Evolutionary conservation across 2,329 filamentous ascomycete genomes (phyloP), one percentile per base, ranked within the genome.

Genomic region (Cercospora citrullina): DNA sequence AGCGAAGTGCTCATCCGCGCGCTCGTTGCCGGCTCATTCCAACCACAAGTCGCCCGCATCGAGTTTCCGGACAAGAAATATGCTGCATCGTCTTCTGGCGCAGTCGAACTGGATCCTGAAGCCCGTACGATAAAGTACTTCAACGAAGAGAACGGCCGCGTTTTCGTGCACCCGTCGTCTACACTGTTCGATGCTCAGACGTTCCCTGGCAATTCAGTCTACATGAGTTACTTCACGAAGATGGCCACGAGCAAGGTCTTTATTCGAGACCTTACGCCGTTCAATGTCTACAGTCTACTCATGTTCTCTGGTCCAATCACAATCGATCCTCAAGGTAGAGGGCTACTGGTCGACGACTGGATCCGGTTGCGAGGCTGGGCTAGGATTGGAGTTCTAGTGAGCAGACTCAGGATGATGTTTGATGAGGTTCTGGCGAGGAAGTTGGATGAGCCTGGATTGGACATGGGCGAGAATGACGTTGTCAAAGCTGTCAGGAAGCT

Each of bases 21-120:
- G 4, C 76, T 85, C 16, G 79, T 84, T 8, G 84, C 84, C 1
- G 84, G 81, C 14, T 79, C 84, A 3, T 85, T 86, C 79, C 83
- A 83, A 48, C 95, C 95, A 0, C 94, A 98, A 80, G 89, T 97
- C 71, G 93, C 93, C 14, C 89, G 94, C 63, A 97, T 99, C 77
- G 90, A 93, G 72, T 92, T 97, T 73, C 95, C 95, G 0, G 93
- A 97, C 81, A 96, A 96, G 83, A 98, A 97, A 79, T 99, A 96
- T 79, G 91, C 92, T 12, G 89, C 90, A 39, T 93, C 92, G 2
- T 87, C 96, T 71, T 92, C 92, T 0, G 95, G 95, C 7, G 92
- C 95, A 0, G 92, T 98, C 1, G 94, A 95, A 78, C 85, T 97
- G 6, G 95, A 99, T 77, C 94, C 94, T 0, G 94, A 98, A 80